Percentiles rank a stretch among this genome's conserved stretches.
Evolutionary conservation across 129 eudicot genomes (phyloP).

Genomic region (Chrysanthemum lavandulifolium): DNA sequence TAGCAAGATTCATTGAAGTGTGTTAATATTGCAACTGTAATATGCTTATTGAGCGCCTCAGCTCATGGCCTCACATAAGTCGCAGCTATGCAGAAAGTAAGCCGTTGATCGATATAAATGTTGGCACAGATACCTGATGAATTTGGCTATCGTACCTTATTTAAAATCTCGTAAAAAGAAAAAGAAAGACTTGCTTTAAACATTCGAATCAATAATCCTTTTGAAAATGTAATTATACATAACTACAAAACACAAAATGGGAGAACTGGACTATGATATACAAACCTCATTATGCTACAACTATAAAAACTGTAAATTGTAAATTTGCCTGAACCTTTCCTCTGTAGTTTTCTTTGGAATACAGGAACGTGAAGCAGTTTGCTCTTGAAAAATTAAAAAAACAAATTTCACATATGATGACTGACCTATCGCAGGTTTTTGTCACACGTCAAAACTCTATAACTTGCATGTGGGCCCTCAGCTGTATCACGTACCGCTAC

Average conservation of each 20-base stretch:
- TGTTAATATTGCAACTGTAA: too few species aligned
- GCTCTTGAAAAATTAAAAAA: constrained; percentile 22
- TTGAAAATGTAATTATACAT: background rate
- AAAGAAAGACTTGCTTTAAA: background rate
- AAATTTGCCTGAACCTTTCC: constrained; percentile 26
- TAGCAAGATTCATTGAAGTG: too few species aligned
- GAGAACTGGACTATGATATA: constrained; percentile 18
- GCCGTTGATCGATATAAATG: too few species aligned
- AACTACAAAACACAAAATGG: constrained; percentile 23
- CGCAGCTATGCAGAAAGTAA: too few species aligned
- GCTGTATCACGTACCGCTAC: constrained; percentile 68
- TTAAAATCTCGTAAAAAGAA: too few species aligned
- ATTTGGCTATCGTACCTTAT: too few species aligned
- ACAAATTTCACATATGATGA: background rate
- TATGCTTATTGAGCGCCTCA: too few species aligned
- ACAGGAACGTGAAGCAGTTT: constrained; percentile 19
- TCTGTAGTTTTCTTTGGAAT: constrained; percentile 21
- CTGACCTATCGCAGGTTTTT: constrained; percentile 41
- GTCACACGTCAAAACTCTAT: constrained; percentile 63
- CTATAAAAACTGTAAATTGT: constrained; percentile 3
- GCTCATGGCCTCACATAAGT: too few species aligned
- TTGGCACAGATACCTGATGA: too few species aligned
- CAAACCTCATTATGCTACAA: constrained; percentile 26
- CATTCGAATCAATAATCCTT: background rate
- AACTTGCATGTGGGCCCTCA: constrained; percentile 95